Base-by-base conservation (phyloP, 208 protist species). In the Leishmania gerbilli region DNA sequence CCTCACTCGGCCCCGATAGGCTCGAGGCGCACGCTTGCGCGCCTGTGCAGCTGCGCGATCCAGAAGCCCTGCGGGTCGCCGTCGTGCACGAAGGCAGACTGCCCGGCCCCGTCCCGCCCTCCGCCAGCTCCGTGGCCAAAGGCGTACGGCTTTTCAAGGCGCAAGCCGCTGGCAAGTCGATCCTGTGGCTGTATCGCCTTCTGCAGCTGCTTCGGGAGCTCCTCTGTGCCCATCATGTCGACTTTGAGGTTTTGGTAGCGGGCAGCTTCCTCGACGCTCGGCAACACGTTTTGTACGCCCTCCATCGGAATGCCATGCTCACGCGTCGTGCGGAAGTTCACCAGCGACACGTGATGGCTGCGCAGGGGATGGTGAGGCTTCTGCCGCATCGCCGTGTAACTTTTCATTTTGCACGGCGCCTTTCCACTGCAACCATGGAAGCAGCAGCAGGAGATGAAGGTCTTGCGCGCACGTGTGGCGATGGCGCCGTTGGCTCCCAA, bases 281-380 rank as follows among this genome's bases (percentile, higher is more conserved):
- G 82, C 72, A 86, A 47, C 27, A 40, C 49, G 67, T 74, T 80
- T 17, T 21, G 53, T 24, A 40, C 34, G 71, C 58, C 56, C 76
- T 56, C 47, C 49, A 24, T 40, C 68, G 40, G 13, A 37, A 74
- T 84, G 51, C 15, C 9, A 24, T 17, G 64, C 77, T 84, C 75
- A 19, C 79, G 77, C 53, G 71, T 81, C n/a, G 88, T 94, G 40
- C 49, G 74, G 65, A 94, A 94, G 34, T 82, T 87, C 8, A 89
- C 86, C 3, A 94, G 74, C 8, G 89, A 84, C 55, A 90, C 85
- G 83, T 95, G 87, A 77, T 93, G 91, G 45, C 82, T 87, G 72
- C 80, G 86, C 53, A 93, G 86, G 19, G 83, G 34, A 45, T 77
- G 65, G 80, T 92, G 85, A n/a, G 84, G 74, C 45, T 37, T 74